Base-by-base conservation (phyloP, 108 stramenopile species). In the Epipyxis sp. region DNA sequence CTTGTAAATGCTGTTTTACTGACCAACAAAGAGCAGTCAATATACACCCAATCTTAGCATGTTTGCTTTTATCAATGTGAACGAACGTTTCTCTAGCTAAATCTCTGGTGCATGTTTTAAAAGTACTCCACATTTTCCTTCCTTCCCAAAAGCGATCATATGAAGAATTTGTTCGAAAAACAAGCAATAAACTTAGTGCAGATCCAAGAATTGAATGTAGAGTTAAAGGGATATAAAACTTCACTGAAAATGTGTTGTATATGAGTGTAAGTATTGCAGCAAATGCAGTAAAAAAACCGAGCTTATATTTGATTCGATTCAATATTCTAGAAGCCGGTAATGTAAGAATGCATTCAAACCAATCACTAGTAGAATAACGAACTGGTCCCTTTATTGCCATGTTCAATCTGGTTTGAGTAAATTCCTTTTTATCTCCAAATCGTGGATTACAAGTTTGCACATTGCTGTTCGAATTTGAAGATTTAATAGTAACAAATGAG, bases 71-170 rank as follows among this genome's bases (percentile, higher is more conserved):
- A 25, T 16, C 16, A 16, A 57, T 20, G 25, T 57, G 54, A 16
- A 57, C 25, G 20, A 25, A 57, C 25, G 20, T 76, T 88, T 92
- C 85, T 42, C 94, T 83, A 30, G 90, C 89, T 37, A 92, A 59
- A 77, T 93, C 91, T 1, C 94, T 84, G 34, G 86, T 80, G 2
- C 77, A 78, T 81, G 82, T 83, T 54, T 88, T 77, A 34, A 94
- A 79, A 46, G 88, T 80, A 76, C 92, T 91, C 92, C 92, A 94
- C 30, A 92, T 90, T 78, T 90, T 88, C 50, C 92, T 86, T 59
- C 94, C 94, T 77, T 94, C 94, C 57, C 91, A 91, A 85, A 93
- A 96, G 62, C 95, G 86, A 65, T 91, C 88, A 71, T 96, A 96
- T 3, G 93, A 92, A 25, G 88, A 86, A 77, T 94, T 94, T 3